A percentile compares a stretch with the other conserved stretches of the same genome.
Evolutionary conservation across 768 basidiomycete species (phyloP).

Genomic region (Suillus lakei): DNA sequence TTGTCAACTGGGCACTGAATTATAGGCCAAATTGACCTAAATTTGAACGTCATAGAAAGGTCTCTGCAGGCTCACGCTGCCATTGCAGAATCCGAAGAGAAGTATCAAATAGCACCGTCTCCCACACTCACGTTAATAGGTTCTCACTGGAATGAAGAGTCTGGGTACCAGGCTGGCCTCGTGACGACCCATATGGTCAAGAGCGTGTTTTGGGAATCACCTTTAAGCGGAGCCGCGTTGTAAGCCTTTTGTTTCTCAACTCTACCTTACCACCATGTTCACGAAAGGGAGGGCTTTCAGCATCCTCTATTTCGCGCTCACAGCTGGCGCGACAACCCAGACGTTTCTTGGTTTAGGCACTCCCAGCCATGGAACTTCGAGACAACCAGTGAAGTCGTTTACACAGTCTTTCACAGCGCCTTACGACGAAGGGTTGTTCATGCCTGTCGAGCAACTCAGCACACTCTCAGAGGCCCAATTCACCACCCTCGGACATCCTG

Average conservation of each 20-base stretch:
- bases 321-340: slow-evolving; percentile 24
- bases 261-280: not conserved
- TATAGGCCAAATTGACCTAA: too few relatives aligned
- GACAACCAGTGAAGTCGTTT: slow-evolving; percentile 9
- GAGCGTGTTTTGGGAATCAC: not conserved
- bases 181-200: not conserved
- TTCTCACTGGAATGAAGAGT: not conserved
- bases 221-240: not conserved
- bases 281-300: not conserved
- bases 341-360: slow-evolving; percentile 17
- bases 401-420: slow-evolving; percentile 15
- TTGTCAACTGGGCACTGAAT: not conserved
- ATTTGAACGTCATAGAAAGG: not conserved
- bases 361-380: not conserved
- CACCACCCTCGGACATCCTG: slow-evolving; percentile 45
- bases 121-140: not conserved
- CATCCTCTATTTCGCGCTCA: not conserved
- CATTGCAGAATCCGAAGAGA: too few relatives aligned
- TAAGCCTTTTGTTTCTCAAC: not conserved
- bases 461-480: slow-evolving; percentile 36
- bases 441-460: slow-evolving; percentile 36
- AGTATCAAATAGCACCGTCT: not conserved
- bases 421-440: slow-evolving; percentile 38
- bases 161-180: not conserved
- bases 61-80: not conserved